Conservation (phyloP, 441 rosid genomes). For the Adansonia grandidieri region DNA sequence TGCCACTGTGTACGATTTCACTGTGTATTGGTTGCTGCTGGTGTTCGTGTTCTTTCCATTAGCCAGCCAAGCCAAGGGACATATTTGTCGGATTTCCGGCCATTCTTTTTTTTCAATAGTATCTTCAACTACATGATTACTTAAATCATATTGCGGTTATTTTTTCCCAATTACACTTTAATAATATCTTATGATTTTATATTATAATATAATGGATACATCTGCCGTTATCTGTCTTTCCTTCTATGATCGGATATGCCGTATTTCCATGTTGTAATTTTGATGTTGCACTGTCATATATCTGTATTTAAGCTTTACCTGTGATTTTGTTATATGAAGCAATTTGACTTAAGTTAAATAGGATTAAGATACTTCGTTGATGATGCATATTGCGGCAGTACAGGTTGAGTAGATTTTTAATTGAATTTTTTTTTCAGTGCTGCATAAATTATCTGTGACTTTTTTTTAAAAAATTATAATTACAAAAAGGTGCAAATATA, state of each 20-base stretch:
- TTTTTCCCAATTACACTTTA: not conserved
- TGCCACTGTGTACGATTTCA: too few species aligned
- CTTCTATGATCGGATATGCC: not conserved
- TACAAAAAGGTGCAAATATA: too few species aligned
- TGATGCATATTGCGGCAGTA: too few species aligned
- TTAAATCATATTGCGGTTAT: not conserved
- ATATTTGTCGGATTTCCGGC: not conserved
- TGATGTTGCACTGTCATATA: not conserved
- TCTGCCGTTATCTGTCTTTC: not conserved
- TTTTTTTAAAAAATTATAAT: too few species aligned
- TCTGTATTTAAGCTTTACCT: too few species aligned
- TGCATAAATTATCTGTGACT: too few species aligned
- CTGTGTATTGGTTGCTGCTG: not conserved
- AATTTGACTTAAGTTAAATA: too few species aligned
- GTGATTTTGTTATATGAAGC: too few species aligned
- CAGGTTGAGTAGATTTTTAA: too few species aligned
- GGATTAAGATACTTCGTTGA: too few species aligned
- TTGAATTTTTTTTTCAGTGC: too few species aligned
- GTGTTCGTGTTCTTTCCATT: not conserved
- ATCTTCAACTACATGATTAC: not conserved
- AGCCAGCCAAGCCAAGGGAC: slow-evolving; percentile 1
- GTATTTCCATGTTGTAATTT: not conserved
- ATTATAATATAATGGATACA: not conserved
- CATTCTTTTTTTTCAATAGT: not conserved
- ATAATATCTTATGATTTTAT: not conserved